Percentiles rank a stretch among this genome's conserved stretches.
These are phyloP conservation scores for Angomonas ambiguus DNA, from an alignment of 208 protist species.

Conservation along the genomic window DNA sequence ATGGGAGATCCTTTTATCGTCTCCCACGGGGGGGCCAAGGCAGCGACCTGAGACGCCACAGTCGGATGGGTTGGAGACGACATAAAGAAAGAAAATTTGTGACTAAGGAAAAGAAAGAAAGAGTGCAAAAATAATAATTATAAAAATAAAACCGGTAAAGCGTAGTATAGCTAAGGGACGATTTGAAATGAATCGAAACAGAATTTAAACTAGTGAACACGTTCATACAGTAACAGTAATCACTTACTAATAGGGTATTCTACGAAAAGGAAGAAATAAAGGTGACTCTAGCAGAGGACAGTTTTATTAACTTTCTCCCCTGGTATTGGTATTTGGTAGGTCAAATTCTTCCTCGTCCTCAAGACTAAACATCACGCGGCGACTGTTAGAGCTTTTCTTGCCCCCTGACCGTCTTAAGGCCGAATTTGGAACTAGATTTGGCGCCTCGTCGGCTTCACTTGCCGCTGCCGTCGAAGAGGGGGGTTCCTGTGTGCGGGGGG, in stretches of 20 bases:
- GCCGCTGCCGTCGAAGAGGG: neutral
- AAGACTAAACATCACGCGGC: slow-evolving; percentile 7
- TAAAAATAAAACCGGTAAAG: too few species aligned
- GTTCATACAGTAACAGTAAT: too few species aligned
- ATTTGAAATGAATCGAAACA: too few species aligned
- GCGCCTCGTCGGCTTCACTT: neutral
- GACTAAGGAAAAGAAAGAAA: slow-evolving; percentile 7
- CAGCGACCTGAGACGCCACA: slow-evolving; percentile 37
- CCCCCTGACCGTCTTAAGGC: neutral
- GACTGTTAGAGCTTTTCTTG: neutral
- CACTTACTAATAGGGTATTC: too few species aligned
- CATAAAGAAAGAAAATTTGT: slow-evolving; percentile 1
- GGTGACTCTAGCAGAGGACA: too few species aligned
- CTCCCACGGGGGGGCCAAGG: slow-evolving; percentile 23
- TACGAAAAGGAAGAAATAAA: too few species aligned
- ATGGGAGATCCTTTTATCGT: slow-evolving; percentile 18
- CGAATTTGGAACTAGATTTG: neutral
- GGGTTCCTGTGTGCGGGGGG: neutral
- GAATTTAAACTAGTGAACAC: too few species aligned
- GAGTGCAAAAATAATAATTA: too few species aligned
- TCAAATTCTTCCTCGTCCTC: slow-evolving; percentile 15
- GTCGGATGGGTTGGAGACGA: slow-evolving; percentile 6
- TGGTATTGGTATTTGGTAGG: neutral
- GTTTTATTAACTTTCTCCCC: neutral
- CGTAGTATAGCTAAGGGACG: too few species aligned